Base-by-base conservation (phyloP, 2,329 filamentous ascomycete genomes). In the Teratosphaeria epicoccoides region DNA sequence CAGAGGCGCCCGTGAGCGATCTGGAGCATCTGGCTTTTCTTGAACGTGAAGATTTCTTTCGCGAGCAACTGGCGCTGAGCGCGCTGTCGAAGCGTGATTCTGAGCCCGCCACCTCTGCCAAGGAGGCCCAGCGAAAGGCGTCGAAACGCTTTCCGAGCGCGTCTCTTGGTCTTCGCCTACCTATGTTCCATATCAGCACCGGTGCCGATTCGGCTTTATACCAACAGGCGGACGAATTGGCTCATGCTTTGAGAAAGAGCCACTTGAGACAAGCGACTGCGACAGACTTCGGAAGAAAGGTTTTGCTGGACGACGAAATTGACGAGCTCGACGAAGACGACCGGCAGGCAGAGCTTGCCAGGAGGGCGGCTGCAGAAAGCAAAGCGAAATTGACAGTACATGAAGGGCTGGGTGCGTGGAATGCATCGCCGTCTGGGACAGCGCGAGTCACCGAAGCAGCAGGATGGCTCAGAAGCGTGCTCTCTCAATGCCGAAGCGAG, bases 91-190 rank as follows among this genome's bases (percentile, higher is more conserved):
- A n/a, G 17, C 22, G 26, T 43, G 44, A 20, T 24, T 11, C 5
- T 23, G 23, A 22, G 2, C 24, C n/a, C 7, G 45, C 56, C 12
- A 11, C 9, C 20, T 33, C 59, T 26, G 25, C 17, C n/a, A 20
- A 28, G 11, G 43, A 55, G 63, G 17, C n/a, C 17, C 9, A 2
- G 12, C 50, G 47, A 12, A 67, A 60, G 49, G 59, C 62, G 40
- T 66, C 68, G 10, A 69, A 70, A 6, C 62, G 67, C 28, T 76
- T 71, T 55, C 75, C 75, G 4, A 69, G 70, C 29, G 63, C 67
- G 1, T 65, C 66, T 9, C 62, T 66, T 1, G 66, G 65, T 1
- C 59, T 76, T 1, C 59, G 56, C 12, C 52, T 77, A 1, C 75
- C 74, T 0, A 49, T 57, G 9, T 71, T 73, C 59, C 64, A 65